Conservation (phyloP, 73 alveolate genomes). For the Paramecium tetraurelia region DNA sequence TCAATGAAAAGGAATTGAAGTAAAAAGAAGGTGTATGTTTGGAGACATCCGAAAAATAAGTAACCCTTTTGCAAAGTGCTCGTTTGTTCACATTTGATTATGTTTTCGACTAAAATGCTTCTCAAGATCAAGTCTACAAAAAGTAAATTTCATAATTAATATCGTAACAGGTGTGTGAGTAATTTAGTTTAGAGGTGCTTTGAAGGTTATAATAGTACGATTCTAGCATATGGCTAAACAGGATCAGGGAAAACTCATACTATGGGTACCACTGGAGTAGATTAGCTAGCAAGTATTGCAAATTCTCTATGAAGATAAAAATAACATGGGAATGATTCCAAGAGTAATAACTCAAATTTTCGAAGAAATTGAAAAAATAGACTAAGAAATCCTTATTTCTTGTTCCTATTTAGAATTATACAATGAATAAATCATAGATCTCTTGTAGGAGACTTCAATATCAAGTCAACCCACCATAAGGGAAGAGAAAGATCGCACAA, state of each 20-base stretch:
- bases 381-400: conserved; percentile 77
- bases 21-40: conserved; percentile 65
- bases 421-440: conserved; percentile 94
- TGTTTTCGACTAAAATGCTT: conserved; percentile 83
- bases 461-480: conserved; percentile 66
- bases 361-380: conserved; percentile 78
- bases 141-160: neutral
- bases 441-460: conserved; percentile 72
- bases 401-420: conserved; percentile 92
- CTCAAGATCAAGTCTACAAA: conserved; percentile 82
- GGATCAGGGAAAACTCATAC: conserved; percentile 99
- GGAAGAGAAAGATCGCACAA: conserved; percentile 86
- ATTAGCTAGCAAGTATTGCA: neutral
- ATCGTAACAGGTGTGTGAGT: conserved; percentile 68
- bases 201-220: conserved; percentile 95
- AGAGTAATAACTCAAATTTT: conserved; percentile 87
- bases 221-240: conserved; percentile 97
- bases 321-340: conserved; percentile 92
- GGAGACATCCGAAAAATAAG: conserved; percentile 54
- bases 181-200: conserved; percentile 85
- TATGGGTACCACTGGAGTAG: conserved; percentile 90
- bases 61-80: neutral
- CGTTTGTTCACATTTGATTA: conserved; percentile 88
- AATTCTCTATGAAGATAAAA: conserved; percentile 19
- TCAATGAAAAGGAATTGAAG: conserved; percentile 80